These are phyloP conservation scores for Agapanthus africanus DNA, from an alignment of 106 monocot genomes.

Conservation along the genomic window DNA sequence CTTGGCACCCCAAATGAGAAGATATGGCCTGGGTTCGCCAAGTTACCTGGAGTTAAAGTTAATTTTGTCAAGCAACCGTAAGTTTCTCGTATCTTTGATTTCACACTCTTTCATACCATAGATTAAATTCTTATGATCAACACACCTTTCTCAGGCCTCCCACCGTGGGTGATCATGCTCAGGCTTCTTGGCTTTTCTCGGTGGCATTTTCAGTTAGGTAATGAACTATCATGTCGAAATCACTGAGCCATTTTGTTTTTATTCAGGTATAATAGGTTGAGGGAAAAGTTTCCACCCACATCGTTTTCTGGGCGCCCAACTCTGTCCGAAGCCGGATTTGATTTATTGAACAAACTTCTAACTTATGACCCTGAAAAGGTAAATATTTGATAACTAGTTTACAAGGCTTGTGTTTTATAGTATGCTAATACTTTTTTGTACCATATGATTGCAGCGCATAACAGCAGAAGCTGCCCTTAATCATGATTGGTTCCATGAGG, in stretches of 20 bases:
- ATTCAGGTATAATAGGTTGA: constrained; percentile 45
- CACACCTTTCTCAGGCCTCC: constrained; percentile 18
- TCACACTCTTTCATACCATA: not conserved
- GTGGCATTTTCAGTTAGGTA: constrained; percentile 22
- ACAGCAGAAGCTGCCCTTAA: constrained; percentile 60
- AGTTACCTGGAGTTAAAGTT: constrained; percentile 58
- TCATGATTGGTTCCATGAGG: constrained; percentile 63
- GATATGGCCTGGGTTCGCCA: constrained; percentile 75
- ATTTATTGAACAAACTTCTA: constrained; percentile 54
- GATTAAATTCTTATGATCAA: not conserved
- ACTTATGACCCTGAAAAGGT: constrained; percentile 86
- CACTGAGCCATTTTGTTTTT: not conserved
- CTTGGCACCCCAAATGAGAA: constrained; percentile 87
- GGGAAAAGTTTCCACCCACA: constrained; percentile 56
- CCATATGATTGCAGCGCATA: constrained; percentile 36
- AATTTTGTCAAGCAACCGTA: constrained; percentile 73
- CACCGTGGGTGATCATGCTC: constrained; percentile 18
- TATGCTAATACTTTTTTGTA: not conserved
- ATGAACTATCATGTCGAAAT: not conserved
- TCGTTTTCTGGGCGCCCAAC: constrained; percentile 57
- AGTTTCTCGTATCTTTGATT: constrained; percentile 24
- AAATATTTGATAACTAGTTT: not conserved
- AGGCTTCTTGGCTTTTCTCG: constrained; percentile 19
- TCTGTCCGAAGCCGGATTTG: constrained; percentile 68
- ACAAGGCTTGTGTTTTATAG: not conserved